These are phyloP conservation scores for Aquilaria yunnanensis DNA, from an alignment of 345 rosid genomes.

Conservation along the genomic window DNA sequence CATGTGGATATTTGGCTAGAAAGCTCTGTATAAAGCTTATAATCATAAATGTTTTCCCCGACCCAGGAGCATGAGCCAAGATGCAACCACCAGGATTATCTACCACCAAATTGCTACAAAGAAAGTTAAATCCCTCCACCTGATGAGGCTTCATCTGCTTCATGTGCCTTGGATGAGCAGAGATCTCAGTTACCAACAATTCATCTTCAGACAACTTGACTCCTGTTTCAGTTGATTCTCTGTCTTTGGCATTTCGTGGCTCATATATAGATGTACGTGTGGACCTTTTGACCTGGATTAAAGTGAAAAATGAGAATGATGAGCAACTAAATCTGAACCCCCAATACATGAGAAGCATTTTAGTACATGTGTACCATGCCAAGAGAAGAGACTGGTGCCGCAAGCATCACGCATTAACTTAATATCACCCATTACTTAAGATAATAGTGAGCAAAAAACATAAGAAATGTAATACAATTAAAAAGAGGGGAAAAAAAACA, in stretches of 20 bases:
- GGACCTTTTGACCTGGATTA: constrained; percentile 52
- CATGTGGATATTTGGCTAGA: constrained; percentile 70
- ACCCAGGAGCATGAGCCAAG: constrained; percentile 96
- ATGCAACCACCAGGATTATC: constrained; percentile 91
- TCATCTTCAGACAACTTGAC: constrained; percentile 46
- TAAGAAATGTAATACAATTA: too few relatives aligned
- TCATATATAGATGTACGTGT: constrained; percentile 53
- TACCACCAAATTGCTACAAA: constrained; percentile 56
- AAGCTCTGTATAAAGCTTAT: constrained; percentile 91
- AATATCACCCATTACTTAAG: too few relatives aligned
- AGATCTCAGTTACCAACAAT: constrained; percentile 44
- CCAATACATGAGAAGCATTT: too few relatives aligned
- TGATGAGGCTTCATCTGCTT: constrained; percentile 91
- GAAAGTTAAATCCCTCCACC: constrained; percentile 73
- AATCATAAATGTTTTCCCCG: constrained; percentile 90
- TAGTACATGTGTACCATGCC: too few relatives aligned
- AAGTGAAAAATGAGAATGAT: constrained; percentile 3
- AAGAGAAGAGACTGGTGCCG: too few relatives aligned
- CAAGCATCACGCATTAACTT: too few relatives aligned
- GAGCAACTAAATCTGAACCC: neutral
- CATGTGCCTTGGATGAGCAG: constrained; percentile 83
- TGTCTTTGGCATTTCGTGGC: constrained; percentile 31
- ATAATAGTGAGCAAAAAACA: too few relatives aligned
- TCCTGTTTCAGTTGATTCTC: constrained; percentile 36
- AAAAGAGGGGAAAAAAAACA: too few relatives aligned